Evolutionary conservation across 176 grass and related monocot species (phyloP), one percentile per base, ranked within the genome.

Genomic region (Luzula sylvatica): DNA sequence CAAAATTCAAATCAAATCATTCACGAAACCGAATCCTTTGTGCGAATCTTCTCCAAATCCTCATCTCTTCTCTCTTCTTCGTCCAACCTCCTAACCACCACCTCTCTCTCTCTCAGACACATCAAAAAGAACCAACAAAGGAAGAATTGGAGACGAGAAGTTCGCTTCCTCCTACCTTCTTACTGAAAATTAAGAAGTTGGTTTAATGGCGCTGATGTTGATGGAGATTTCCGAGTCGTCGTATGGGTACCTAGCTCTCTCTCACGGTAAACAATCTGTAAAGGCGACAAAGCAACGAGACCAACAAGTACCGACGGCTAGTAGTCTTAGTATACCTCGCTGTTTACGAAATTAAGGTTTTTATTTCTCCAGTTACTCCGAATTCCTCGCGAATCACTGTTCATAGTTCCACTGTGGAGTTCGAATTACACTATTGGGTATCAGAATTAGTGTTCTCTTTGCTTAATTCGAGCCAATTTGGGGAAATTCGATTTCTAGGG

Each of bases 121-220:
- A 11, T 15, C 39, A 14, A 58, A 15, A 42, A 21, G 0, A 23
- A n/a, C 20, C 9, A 15, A 12, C 23, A 23, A 7, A 35, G 9
- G 30, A 35, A 35, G 30, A 35, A 35, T 7, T n/a, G 26, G 43
- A 20, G 22, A 44, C 11, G 50, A 41, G 35, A 9, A 50, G 38
- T 15, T 24, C 53, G 15, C 42, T 39, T 25, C 32, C 52, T 27
- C 15, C 5, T 13, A 19, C 24, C 52, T 21, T 3, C 48, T 29
- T 26, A 14, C 11, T 32, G 23, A 35, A 61, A 50, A 32, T 71
- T 59, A 4, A 4, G 9, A 2, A 52, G 23, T 35, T 27, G 67
- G 21, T 60, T 50, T 39, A 48, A 71, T 71, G 67, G 55, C 58
- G 55, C 38, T 60, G 60, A 50, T 50, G 67, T 25, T 42, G 42